Evolutionary conservation across 306 rosid genomes (phyloP).

Genomic region (Ziziphus jujuba): DNA sequence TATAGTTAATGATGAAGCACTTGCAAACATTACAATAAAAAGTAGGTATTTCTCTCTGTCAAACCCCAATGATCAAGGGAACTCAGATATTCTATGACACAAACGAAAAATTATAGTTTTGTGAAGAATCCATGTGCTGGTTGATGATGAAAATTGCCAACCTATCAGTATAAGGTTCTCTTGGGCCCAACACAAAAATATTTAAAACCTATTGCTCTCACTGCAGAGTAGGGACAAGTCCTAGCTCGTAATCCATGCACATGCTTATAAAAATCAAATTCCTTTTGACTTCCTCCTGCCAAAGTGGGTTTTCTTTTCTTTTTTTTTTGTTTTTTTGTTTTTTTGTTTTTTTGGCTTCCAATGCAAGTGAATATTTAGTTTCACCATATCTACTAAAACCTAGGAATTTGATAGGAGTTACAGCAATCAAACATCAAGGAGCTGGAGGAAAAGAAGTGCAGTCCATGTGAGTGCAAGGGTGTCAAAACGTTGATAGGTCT

Average conservation of each 20-base stretch:
- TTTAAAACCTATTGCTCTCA: slow-evolving; percentile 15
- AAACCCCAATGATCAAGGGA: neutral
- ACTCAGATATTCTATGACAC: slow-evolving; percentile 12
- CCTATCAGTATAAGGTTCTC: slow-evolving; percentile 18
- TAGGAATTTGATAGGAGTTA: neutral
- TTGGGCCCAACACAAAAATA: slow-evolving; percentile 43
- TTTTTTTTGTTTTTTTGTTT: slow-evolving; percentile 4
- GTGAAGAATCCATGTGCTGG: slow-evolving; percentile 30
- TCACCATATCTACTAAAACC: neutral
- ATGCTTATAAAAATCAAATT: slow-evolving; percentile 29
- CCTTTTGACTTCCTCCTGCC: slow-evolving; percentile 1
- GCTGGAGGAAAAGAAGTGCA: neutral
- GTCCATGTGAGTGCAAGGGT: slow-evolving; percentile 9
- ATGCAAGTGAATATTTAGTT: neutral
- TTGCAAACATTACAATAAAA: neutral
- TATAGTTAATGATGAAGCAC: neutral
- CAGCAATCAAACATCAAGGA: neutral
- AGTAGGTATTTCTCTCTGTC: slow-evolving; percentile 25
- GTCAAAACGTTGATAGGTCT: neutral
- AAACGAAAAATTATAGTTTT: slow-evolving; percentile 9
- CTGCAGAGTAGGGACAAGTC: slow-evolving; percentile 32
- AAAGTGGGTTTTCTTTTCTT: slow-evolving; percentile 11
- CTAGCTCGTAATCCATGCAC: slow-evolving; percentile 39
- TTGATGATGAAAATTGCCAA: slow-evolving; percentile 26
- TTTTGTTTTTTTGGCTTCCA: too few relatives aligned